These are phyloP conservation scores for Populus tremula DNA, from an alignment of 345 rosid species.

Conservation along the genomic window DNA sequence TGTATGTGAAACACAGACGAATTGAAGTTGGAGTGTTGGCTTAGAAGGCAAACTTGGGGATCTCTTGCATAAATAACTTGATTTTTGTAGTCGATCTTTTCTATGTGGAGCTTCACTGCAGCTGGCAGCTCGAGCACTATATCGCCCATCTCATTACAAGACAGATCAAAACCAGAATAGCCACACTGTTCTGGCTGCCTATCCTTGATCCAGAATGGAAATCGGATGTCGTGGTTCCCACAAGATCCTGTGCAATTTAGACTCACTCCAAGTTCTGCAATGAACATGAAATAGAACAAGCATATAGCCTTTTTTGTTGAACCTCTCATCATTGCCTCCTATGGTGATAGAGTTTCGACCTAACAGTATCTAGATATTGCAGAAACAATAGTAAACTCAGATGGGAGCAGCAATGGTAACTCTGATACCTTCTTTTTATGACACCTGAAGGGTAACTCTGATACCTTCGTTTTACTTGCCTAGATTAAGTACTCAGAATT, in stretches of 20 bases:
- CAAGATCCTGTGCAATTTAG: conserved; percentile 1
- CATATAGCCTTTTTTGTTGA: not conserved
- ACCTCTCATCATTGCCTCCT: too few relatives aligned
- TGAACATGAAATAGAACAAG: not conserved
- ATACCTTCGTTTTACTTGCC: too few relatives aligned
- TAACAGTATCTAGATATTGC: too few relatives aligned
- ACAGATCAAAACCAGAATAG: conserved; percentile 13
- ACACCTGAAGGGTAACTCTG: too few relatives aligned
- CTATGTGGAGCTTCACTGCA: not conserved
- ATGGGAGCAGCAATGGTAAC: not conserved
- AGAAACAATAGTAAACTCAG: not conserved
- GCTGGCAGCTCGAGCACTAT: not conserved
- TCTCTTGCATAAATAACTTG: not conserved
- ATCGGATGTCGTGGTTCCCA: conserved; percentile 3
- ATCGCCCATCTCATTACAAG: not conserved
- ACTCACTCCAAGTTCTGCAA: not conserved
- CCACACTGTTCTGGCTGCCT: conserved; percentile 11
- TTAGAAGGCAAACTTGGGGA: not conserved
- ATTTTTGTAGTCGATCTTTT: not conserved
- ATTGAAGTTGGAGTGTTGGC: too few relatives aligned
- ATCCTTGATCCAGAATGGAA: conserved; percentile 16
- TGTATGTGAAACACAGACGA: too few relatives aligned
- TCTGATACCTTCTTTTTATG: not conserved
- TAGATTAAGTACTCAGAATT: too few relatives aligned
- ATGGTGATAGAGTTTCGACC: too few relatives aligned